Evolutionary conservation across 176 grass and related monocot genomes (phyloP).

Genomic region (Secale cereale): DNA sequence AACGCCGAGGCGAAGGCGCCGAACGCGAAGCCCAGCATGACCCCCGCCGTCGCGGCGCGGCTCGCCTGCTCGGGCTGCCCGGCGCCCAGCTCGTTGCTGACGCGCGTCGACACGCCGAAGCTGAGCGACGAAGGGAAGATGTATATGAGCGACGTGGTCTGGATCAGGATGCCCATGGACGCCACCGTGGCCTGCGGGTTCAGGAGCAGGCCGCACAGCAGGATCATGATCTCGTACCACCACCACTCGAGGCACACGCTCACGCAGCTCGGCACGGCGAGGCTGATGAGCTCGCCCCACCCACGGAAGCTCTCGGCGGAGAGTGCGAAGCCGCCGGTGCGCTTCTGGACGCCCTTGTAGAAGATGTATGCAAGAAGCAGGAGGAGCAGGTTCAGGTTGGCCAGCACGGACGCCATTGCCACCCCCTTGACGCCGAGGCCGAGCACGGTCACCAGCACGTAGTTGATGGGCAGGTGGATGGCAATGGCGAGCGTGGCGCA

Average conservation of each 20-base stretch:
- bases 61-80: constrained; percentile 51
- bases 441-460: constrained; percentile 53
- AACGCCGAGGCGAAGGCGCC: constrained; percentile 60
- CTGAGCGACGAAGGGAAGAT: constrained; percentile 93
- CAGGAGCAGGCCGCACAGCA: constrained; percentile 81
- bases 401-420: constrained; percentile 64
- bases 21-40: constrained; percentile 57
- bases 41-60: constrained; percentile 55
- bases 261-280: constrained; percentile 66
- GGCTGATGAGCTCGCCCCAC: constrained; percentile 57
- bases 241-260: constrained; percentile 98
- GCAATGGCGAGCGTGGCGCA: constrained; percentile 70
- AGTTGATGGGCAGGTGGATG: constrained; percentile 78
- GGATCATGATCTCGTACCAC: constrained; percentile 99
- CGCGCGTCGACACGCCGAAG: constrained; percentile 87
- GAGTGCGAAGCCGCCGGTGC: constrained; percentile 55
- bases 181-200: constrained; percentile 90
- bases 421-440: constrained; percentile 68
- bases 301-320: constrained; percentile 60
- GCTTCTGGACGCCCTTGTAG: constrained; percentile 41
- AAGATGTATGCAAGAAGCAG: constrained; percentile 68
- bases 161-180: constrained; percentile 93
- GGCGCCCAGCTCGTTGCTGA: constrained; percentile 90
- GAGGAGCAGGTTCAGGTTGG: constrained; percentile 69
- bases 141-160: constrained; percentile 95